phyloP scores from a whole-genome alignment of 306 rosid species.

The Canavalia gladiata region DNA sequence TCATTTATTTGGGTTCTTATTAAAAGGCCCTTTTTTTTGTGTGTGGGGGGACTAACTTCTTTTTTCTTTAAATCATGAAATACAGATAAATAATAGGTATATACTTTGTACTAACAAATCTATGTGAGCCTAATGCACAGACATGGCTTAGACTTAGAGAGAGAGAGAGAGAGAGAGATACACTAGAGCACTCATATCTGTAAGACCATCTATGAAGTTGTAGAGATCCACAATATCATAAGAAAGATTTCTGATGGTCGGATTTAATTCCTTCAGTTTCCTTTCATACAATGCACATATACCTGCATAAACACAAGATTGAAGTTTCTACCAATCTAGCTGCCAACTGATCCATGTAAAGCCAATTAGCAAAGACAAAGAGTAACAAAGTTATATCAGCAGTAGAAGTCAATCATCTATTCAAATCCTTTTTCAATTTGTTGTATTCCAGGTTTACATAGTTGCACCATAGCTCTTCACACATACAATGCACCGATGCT shows the following conservation, averaged over 20 bases:
- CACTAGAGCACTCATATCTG: conserved; percentile 2
- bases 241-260: not conserved
- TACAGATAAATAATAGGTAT: too few species aligned
- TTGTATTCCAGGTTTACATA: not conserved
- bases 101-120: not conserved
- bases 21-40: not conserved
- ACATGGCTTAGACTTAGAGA: not conserved
- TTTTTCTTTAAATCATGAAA: not conserved
- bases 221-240: conserved; percentile 3
- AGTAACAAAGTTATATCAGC: not conserved
- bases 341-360: not conserved
- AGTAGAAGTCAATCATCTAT: not conserved
- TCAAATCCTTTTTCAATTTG: not conserved
- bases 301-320: not conserved
- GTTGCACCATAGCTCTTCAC: not conserved
- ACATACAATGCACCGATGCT: not conserved
- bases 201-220: conserved; percentile 23
- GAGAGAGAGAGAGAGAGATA: not conserved
- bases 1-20: not conserved
- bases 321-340: not conserved
- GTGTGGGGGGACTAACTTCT: not conserved
- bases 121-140: not conserved
- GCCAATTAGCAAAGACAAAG: not conserved
- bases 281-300: conserved; percentile 15
- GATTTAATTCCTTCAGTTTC: conserved; percentile 18